These are phyloP conservation scores for Millerago galiae DNA, from an alignment of 805 yeast species.

Conservation along the genomic window DNA sequence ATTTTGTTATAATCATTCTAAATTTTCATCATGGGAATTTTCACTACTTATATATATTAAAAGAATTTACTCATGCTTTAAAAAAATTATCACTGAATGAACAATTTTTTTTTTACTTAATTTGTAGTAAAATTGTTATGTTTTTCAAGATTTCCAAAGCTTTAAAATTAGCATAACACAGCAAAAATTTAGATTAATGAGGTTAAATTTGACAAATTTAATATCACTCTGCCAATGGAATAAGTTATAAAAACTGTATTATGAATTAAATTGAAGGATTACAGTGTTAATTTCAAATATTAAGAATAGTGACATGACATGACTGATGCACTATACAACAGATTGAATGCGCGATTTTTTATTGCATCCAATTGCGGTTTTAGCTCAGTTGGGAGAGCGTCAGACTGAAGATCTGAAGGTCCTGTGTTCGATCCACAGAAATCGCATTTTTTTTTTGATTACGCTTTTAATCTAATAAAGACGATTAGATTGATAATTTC, in stretches of 20 bases:
- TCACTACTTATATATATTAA: neutral
- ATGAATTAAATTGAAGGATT: neutral
- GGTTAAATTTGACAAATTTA: too few relatives aligned
- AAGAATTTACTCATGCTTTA: conserved; percentile 4
- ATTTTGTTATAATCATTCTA: neutral
- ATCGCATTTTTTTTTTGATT: conserved; percentile 33
- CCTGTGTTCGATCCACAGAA: conserved; percentile 77
- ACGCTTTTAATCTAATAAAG: neutral
- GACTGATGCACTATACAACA: too few relatives aligned
- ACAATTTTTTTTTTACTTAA: conserved; percentile 4
- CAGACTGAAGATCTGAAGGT: conserved; percentile 54
- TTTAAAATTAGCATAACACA: too few relatives aligned
- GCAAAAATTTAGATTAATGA: too few relatives aligned
- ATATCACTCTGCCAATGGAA: too few relatives aligned
- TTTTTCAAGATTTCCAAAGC: too few relatives aligned
- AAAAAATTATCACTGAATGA: conserved; percentile 5
- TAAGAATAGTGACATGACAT: too few relatives aligned
- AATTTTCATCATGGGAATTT: neutral
- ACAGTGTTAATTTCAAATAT: too few relatives aligned
- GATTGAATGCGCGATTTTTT: too few relatives aligned
- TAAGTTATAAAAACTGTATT: neutral
- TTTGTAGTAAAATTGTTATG: neutral
- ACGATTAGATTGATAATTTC: neutral
- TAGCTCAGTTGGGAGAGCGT: conserved; percentile 27
- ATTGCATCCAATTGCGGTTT: conserved; percentile 14